phyloP scores from a whole-genome alignment of 257 asterid species.

The Echites panduratus region DNA sequence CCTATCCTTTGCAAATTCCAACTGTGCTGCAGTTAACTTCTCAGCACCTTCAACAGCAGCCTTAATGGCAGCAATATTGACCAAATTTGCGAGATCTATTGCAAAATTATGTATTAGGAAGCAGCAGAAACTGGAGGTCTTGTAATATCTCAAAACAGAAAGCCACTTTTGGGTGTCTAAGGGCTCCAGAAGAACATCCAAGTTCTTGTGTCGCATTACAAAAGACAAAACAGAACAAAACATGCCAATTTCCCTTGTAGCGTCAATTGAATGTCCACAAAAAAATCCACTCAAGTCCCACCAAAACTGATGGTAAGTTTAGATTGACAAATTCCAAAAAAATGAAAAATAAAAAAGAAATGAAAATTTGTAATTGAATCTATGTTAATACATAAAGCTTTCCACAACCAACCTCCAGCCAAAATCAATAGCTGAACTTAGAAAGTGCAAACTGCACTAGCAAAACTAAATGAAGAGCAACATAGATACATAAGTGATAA shows the following conservation, averaged over 20 bases:
- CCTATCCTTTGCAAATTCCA: conserved; percentile 97
- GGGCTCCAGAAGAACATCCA: conserved; percentile 3
- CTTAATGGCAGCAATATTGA: conserved; percentile 91
- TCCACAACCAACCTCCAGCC: conserved; percentile 1
- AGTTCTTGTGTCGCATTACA: background rate
- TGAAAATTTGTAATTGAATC: background rate
- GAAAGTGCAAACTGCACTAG: background rate
- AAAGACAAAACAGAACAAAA: background rate
- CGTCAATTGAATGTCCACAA: background rate
- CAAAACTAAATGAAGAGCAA: background rate
- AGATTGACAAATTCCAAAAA: background rate
- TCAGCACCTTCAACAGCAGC: conserved; percentile 99
- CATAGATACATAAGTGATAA: background rate
- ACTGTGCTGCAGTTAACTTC: conserved; percentile 62
- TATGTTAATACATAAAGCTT: background rate
- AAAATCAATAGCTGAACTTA: background rate
- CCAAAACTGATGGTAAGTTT: background rate
- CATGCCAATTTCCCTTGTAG: background rate
- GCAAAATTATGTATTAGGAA: conserved; percentile 14
- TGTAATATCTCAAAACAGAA: background rate
- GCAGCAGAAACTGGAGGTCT: conserved; percentile 14
- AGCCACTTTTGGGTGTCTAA: no score
- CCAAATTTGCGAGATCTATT: conserved; percentile 87
- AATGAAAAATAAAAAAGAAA: no score
- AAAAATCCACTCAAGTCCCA: background rate